phyloP scores from a whole-genome alignment of 805 yeast genomes.

The Pichia thaimueangensis region DNA sequence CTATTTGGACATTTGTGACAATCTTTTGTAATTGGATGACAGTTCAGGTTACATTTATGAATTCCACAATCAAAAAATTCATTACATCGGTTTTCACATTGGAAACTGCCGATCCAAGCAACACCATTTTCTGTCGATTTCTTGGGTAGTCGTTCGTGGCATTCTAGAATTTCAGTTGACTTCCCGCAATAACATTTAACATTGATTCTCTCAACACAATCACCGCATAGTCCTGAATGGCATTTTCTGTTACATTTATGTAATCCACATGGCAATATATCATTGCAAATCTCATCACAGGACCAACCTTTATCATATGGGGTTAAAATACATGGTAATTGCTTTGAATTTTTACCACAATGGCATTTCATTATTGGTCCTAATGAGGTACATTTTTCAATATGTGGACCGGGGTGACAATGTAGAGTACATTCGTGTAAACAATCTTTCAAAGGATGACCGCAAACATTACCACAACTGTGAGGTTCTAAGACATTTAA shows the following conservation, averaged over 20 bases:
- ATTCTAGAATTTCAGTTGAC: slow-evolving; percentile 35
- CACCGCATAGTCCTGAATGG: slow-evolving; percentile 81
- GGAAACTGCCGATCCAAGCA: slow-evolving; percentile 45
- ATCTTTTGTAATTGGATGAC: slow-evolving; percentile 43
- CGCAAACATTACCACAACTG: slow-evolving; percentile 84
- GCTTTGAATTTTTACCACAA: slow-evolving; percentile 65
- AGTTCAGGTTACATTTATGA: slow-evolving; percentile 43
- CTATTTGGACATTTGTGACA: slow-evolving; percentile 50
- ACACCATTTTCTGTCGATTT: slow-evolving; percentile 20
- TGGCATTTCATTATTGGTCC: slow-evolving; percentile 65
- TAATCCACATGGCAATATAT: slow-evolving; percentile 59
- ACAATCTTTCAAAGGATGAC: slow-evolving; percentile 47
- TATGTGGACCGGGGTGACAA: slow-evolving; percentile 91
- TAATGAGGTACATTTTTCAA: slow-evolving; percentile 65
- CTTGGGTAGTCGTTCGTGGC: slow-evolving; percentile 38
- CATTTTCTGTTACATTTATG: slow-evolving; percentile 62
- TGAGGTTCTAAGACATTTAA: slow-evolving; percentile 61
- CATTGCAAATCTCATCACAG: slow-evolving; percentile 58
- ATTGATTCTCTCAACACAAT: slow-evolving; percentile 45
- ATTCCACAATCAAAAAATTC: slow-evolving; percentile 56
- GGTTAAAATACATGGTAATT: slow-evolving; percentile 67
- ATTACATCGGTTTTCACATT: slow-evolving; percentile 41
- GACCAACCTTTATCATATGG: slow-evolving; percentile 63
- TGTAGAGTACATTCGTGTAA: slow-evolving; percentile 66
- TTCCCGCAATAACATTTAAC: slow-evolving; percentile 75